A percentile compares a stretch with the other conserved stretches of the same genome.
Conservation (phyloP, 2,329 filamentous ascomycete species). For the Exophiala bonariae region DNA sequence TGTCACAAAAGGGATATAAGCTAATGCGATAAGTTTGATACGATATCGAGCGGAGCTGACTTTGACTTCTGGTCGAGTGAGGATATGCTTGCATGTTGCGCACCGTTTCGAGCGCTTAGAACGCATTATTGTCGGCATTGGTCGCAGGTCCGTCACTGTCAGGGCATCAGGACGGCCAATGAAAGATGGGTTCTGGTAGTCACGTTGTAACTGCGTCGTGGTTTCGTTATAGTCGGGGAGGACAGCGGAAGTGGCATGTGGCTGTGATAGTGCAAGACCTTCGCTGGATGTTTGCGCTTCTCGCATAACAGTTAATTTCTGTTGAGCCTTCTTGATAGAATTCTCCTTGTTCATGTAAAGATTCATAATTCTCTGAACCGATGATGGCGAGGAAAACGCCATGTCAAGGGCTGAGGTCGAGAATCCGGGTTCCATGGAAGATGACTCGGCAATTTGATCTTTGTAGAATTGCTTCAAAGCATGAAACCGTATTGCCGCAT, state of each 20-base stretch:
- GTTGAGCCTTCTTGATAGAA: slow-evolving; percentile 60
- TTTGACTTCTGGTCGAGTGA: slow-evolving; percentile 91
- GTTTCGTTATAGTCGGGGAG: slow-evolving; percentile 21
- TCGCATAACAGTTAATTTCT: slow-evolving; percentile 72
- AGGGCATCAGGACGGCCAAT: slow-evolving; percentile 44
- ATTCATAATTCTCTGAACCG: slow-evolving; percentile 85
- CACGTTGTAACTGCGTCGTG: slow-evolving; percentile 19
- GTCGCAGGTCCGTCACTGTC: slow-evolving; percentile 74
- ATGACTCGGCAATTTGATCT: slow-evolving; percentile 68
- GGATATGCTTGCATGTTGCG: slow-evolving; percentile 87
- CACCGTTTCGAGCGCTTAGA: slow-evolving; percentile 95
- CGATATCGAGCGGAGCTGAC: slow-evolving; percentile 86
- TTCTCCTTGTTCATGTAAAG: slow-evolving; percentile 69
- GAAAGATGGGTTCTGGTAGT: slow-evolving; percentile 53
- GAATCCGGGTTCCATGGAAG: slow-evolving; percentile 45
- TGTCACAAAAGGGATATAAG: slow-evolving; percentile 80
- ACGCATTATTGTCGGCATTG: slow-evolving; percentile 77
- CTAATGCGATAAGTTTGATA: slow-evolving; percentile 84
- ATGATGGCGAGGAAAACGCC: slow-evolving; percentile 68
- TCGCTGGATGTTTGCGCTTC: slow-evolving; percentile 72
- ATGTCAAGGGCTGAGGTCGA: slow-evolving; percentile 52
- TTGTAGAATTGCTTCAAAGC: slow-evolving; percentile 61
- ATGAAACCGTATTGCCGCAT: slow-evolving; percentile 46
- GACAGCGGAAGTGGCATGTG: slow-evolving; percentile 28
- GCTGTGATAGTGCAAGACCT: slow-evolving; percentile 68